These are phyloP conservation scores for Cyclotella cryptica DNA, from an alignment of 108 stramenopile genomes.

Conservation along the genomic window DNA sequence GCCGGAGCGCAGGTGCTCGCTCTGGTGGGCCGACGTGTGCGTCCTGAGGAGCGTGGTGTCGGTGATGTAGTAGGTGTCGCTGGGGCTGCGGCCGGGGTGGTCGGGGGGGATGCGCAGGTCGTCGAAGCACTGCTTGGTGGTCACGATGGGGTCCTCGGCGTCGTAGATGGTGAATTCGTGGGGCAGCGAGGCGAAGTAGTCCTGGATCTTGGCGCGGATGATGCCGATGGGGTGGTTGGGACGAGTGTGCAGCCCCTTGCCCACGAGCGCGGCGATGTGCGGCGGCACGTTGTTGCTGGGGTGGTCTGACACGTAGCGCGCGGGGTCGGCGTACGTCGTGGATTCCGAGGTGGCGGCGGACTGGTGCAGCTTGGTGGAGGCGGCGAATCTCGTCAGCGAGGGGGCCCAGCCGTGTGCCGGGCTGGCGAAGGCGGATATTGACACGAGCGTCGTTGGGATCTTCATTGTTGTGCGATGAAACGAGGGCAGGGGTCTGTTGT, in stretches of 20 bases:
- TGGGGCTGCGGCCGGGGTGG: conserved; percentile 88
- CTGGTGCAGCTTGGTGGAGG: too few relatives aligned
- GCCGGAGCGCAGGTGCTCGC: conserved; percentile 80
- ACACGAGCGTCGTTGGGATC: too few relatives aligned
- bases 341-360: conserved; percentile 27
- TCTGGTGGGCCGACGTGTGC: conserved; percentile 96
- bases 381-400: too few relatives aligned
- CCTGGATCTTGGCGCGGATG: conserved; percentile 80
- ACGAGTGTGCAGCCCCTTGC: conserved; percentile 63
- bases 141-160: conserved; percentile 80
- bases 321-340: conserved; percentile 46
- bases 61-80: conserved; percentile 94
- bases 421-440: too few relatives aligned
- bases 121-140: conserved; percentile 76
- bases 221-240: conserved; percentile 79
- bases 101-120: conserved; percentile 85
- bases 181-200: conserved; percentile 63
- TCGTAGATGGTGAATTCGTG: conserved; percentile 61
- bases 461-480: too few relatives aligned
- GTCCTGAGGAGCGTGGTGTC: conserved; percentile 83
- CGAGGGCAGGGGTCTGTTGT: too few relatives aligned
- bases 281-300: conserved; percentile 80
- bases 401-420: too few relatives aligned
- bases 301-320: conserved; percentile 56
- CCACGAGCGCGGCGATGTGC: conserved; percentile 76